Evolutionary conservation across 768 basidiomycete species (phyloP).

Genomic region (Cubamyces sp.): DNA sequence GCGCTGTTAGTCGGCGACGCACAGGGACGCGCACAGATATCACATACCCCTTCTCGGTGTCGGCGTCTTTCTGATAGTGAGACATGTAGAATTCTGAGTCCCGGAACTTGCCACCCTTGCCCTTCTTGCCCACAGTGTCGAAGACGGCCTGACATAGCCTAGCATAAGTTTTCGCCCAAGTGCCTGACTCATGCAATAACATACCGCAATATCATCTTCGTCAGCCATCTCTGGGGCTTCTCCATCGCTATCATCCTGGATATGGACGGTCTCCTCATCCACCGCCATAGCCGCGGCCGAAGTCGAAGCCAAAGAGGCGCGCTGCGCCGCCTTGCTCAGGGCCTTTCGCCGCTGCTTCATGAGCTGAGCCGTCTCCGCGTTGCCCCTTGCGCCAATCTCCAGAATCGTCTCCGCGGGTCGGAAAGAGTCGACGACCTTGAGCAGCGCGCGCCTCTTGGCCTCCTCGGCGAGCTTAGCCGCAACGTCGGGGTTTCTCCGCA

Average conservation of each 20-base stretch:
- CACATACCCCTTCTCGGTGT: slow-evolving; percentile 86
- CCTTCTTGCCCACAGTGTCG: slow-evolving; percentile 45
- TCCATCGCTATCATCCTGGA: slow-evolving; percentile 33
- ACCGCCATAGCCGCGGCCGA: slow-evolving; percentile 37
- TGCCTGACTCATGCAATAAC: slow-evolving; percentile 24
- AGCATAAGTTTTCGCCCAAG: background rate
- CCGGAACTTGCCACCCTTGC: slow-evolving; percentile 53
- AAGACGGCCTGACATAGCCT: slow-evolving; percentile 62
- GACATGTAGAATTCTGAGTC: slow-evolving; percentile 93
- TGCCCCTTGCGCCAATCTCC: slow-evolving; percentile 81
- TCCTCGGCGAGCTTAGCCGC: slow-evolving; percentile 47
- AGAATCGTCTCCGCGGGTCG: slow-evolving; percentile 88
- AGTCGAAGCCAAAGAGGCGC: slow-evolving; percentile 43
- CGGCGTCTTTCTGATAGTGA: slow-evolving; percentile 85
- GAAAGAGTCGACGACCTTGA: slow-evolving; percentile 81
- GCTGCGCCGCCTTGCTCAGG: slow-evolving; percentile 63
- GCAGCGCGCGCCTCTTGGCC: slow-evolving; percentile 62
- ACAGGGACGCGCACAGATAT: background rate
- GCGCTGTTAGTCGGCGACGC: background rate
- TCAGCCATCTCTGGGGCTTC: slow-evolving; percentile 70
- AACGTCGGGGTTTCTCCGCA: slow-evolving; percentile 40
- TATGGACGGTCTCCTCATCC: slow-evolving; percentile 39
- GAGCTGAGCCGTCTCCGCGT: slow-evolving; percentile 59
- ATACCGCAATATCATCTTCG: slow-evolving; percentile 76
- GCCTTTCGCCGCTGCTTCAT: slow-evolving; percentile 91